These are phyloP conservation scores for Mycena kentingensis DNA, from an alignment of 768 basidiomycete species.

Conservation along the genomic window DNA sequence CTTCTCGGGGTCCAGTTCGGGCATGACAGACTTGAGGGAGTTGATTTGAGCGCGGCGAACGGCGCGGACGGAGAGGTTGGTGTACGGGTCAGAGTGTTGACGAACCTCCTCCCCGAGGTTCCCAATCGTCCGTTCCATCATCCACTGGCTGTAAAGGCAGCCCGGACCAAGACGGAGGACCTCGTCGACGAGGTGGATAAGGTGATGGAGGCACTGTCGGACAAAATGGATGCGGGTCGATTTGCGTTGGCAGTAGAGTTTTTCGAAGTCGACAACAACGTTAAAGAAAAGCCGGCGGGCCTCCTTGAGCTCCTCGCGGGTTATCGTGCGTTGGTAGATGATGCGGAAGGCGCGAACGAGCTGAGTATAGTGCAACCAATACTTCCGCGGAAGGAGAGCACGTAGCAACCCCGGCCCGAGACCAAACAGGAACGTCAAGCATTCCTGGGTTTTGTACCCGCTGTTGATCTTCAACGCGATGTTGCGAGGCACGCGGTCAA, in stretches of 20 bases:
- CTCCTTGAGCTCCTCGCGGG: not conserved
- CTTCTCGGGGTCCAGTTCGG: slow-evolving; percentile 6
- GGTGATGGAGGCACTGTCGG: slow-evolving; percentile 8
- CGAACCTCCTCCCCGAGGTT: too few relatives aligned
- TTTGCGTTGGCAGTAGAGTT: slow-evolving; percentile 5
- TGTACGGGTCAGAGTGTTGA: too few relatives aligned
- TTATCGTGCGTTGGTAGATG: slow-evolving; percentile 5
- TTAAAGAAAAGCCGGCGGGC: not conserved
- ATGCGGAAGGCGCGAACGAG: slow-evolving; percentile 22
- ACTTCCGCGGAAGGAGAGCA: slow-evolving; percentile 12
- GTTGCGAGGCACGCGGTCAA: slow-evolving; percentile 27
- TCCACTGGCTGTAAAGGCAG: slow-evolving; percentile 4
- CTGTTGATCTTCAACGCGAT: slow-evolving; percentile 27
- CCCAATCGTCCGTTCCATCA: slow-evolving; percentile 17
- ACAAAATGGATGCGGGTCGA: not conserved
- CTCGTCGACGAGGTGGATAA: slow-evolving; percentile 4
- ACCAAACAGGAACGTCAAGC: slow-evolving; percentile 23
- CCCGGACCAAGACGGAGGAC: slow-evolving; percentile 1
- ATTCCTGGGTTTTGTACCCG: slow-evolving; percentile 33
- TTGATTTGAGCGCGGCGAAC: slow-evolving; percentile 11
- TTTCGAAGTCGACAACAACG: slow-evolving; percentile 4
- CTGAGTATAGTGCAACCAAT: slow-evolving; percentile 26
- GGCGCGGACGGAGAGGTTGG: too few relatives aligned
- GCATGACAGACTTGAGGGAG: slow-evolving; percentile 14
- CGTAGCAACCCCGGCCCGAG: slow-evolving; percentile 24